These are phyloP conservation scores for Cryphonectria nitschkei DNA, from an alignment of 2,329 filamentous ascomycete species.

Conservation along the genomic window DNA sequence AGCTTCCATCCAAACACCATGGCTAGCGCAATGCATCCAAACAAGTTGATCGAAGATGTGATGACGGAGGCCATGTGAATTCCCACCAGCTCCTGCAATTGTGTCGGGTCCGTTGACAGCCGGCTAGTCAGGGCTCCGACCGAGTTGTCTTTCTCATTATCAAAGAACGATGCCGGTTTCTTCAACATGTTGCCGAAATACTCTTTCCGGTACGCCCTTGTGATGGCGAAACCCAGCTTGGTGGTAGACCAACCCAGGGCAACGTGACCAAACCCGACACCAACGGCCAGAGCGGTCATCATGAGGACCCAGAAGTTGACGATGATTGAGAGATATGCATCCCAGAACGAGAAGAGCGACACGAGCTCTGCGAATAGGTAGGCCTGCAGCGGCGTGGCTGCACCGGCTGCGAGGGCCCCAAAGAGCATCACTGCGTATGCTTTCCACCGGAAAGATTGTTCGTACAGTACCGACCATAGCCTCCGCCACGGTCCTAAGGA, in stretches of 20 bases:
- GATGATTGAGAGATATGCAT: background rate
- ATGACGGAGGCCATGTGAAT: slow-evolving; percentile 64
- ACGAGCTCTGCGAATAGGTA: slow-evolving; percentile 60
- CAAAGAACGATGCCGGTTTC: slow-evolving; percentile 64
- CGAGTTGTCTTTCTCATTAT: slow-evolving; percentile 48
- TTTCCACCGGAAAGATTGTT: slow-evolving; percentile 11
- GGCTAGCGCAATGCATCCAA: slow-evolving; percentile 60
- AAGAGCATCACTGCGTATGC: background rate
- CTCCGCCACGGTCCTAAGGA: background rate
- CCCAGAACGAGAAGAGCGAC: slow-evolving; percentile 45
- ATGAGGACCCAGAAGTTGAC: slow-evolving; percentile 25
- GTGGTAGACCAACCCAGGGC: slow-evolving; percentile 26
- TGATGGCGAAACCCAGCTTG: slow-evolving; percentile 18
- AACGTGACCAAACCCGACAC: slow-evolving; percentile 18
- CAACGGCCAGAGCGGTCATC: slow-evolving; percentile 16
- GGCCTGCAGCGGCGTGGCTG: slow-evolving; percentile 47
- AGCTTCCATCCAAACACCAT: slow-evolving; percentile 80
- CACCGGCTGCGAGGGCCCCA: slow-evolving; percentile 32
- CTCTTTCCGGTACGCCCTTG: slow-evolving; percentile 47
- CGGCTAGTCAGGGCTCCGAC: slow-evolving; percentile 60
- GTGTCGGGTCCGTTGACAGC: slow-evolving; percentile 58
- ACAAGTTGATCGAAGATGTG: slow-evolving; percentile 60
- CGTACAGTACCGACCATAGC: background rate
- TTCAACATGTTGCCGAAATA: slow-evolving; percentile 63
- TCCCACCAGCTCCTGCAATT: slow-evolving; percentile 48